Conservation (phyloP, 192 early-diverging fungal genomes). For the Lobosporangium transversale region DNA sequence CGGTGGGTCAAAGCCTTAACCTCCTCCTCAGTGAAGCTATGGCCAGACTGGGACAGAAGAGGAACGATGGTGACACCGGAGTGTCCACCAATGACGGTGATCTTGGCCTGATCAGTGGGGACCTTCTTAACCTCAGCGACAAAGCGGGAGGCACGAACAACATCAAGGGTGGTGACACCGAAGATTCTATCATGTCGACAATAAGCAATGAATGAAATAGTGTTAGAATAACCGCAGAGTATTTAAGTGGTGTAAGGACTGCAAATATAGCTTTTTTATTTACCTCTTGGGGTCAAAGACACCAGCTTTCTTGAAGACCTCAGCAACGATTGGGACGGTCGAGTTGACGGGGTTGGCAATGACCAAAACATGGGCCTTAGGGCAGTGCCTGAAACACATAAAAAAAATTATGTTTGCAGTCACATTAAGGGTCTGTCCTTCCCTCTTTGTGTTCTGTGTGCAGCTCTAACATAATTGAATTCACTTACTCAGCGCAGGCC, state of each 20-base stretch:
- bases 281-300: constrained; percentile 86
- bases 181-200: constrained; percentile 71
- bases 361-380: constrained; percentile 87
- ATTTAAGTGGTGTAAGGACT: too few relatives aligned
- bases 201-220: constrained; percentile 1
- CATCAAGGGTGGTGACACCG: constrained; percentile 94
- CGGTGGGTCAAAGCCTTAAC: constrained; percentile 89
- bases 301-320: constrained; percentile 90
- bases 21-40: constrained; percentile 83
- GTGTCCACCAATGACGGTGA: constrained; percentile 94
- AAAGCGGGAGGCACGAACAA: constrained; percentile 94
- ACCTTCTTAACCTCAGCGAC: constrained; percentile 80
- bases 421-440: neutral
- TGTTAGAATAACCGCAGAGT: neutral
- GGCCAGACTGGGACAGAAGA: constrained; percentile 79
- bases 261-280: neutral
- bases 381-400: constrained; percentile 64
- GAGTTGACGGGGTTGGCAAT: constrained; percentile 99
- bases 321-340: constrained; percentile 94
- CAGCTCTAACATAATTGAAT: too few relatives aligned
- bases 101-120: constrained; percentile 74
- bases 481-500: constrained; percentile 76
- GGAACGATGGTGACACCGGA: constrained; percentile 96
- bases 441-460: neutral
- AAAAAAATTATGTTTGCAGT: neutral